These are phyloP conservation scores for Vaccinium darrowii DNA, from an alignment of 148 eudicot genomes.

Conservation along the genomic window DNA sequence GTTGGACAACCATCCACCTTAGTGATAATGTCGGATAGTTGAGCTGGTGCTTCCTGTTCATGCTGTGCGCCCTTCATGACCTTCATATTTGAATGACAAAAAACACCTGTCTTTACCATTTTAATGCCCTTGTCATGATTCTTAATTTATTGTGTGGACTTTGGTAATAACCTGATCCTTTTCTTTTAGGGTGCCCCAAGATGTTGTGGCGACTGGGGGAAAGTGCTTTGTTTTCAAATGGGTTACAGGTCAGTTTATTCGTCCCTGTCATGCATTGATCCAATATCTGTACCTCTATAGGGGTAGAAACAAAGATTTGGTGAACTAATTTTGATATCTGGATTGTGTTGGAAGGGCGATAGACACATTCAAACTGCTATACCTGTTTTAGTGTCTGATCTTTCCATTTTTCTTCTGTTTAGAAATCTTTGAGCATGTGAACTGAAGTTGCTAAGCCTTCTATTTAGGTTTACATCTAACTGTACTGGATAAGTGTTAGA, in stretches of 20 bases:
- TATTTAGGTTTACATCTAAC: neutral
- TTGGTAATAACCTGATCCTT: constrained; percentile 12
- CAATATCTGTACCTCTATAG: neutral
- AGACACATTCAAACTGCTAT: neutral
- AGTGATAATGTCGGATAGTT: neutral
- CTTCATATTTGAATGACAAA: neutral
- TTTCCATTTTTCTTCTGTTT: neutral
- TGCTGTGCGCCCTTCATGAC: neutral
- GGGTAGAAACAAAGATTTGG: neutral
- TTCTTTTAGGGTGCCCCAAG: constrained; percentile 83
- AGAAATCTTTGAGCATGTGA: neutral
- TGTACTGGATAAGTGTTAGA: neutral
- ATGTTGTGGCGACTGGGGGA: constrained; percentile 91
- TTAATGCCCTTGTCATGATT: neutral
- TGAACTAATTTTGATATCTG: neutral
- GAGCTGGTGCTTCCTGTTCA: neutral
- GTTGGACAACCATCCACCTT: neutral
- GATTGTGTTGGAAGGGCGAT: neutral
- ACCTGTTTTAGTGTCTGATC: neutral
- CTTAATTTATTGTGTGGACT: neutral
- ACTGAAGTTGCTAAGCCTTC: neutral
- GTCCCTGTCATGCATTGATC: neutral
- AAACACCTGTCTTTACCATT: neutral
- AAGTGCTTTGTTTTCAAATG: constrained; percentile 75
- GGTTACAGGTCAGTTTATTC: constrained; percentile 66